Evolutionary conservation across 768 basidiomycete genomes (phyloP).

Genomic region (Filobasidium floriforme): DNA sequence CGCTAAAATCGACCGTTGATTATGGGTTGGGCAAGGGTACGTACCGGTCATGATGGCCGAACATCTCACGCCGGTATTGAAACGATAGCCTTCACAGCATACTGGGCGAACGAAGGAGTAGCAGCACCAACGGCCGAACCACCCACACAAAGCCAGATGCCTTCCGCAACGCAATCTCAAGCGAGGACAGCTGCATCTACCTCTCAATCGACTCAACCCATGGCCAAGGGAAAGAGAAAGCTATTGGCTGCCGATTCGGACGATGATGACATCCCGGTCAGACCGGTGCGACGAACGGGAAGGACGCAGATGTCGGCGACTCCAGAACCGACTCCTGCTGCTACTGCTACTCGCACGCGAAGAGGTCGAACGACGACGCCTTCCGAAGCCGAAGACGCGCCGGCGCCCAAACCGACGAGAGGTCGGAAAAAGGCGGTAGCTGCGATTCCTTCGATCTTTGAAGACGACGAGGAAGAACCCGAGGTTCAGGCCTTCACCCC

Average conservation of each 20-base stretch:
- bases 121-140: not conserved
- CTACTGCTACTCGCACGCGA: constrained; percentile 7
- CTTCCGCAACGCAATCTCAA: constrained; percentile 6
- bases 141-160: constrained; percentile 12
- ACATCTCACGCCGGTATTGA: not conserved
- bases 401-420: constrained; percentile 1
- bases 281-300: constrained; percentile 1
- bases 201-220: constrained; percentile 3
- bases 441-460: not conserved
- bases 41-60: not conserved
- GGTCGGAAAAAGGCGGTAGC: not conserved
- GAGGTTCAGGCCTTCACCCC: not conserved
- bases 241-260: constrained; percentile 20
- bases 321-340: not conserved
- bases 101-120: constrained; percentile 17
- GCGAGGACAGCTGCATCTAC: not conserved
- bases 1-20: constrained; percentile 17
- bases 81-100: constrained; percentile 8
- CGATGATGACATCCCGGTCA: constrained; percentile 13
- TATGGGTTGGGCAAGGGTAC: constrained; percentile 20
- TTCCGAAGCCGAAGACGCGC: not conserved
- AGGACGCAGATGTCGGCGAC: not conserved
- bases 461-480: constrained; percentile 5
- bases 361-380: not conserved
- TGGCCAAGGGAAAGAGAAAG: constrained; percentile 5